Conservation (phyloP, 2,329 filamentous ascomycete genomes). For the Paracorniculantispora psalliotae region DNA sequence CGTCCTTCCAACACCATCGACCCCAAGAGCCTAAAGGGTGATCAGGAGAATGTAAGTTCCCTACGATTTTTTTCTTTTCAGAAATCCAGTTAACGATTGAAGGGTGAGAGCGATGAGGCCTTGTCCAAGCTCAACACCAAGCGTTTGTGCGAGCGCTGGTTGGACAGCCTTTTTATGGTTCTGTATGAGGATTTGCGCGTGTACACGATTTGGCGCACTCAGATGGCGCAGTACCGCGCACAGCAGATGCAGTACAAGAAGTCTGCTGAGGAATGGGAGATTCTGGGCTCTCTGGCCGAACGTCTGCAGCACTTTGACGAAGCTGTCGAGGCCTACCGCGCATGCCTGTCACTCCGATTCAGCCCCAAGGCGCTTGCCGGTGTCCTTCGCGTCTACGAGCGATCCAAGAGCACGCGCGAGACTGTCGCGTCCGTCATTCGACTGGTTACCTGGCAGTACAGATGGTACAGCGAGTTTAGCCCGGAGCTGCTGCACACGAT, state of each 20-base stretch:
- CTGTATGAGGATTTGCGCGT: constrained; percentile 96
- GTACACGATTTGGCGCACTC: constrained; percentile 98
- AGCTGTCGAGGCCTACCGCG: constrained; percentile 86
- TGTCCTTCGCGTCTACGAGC: constrained; percentile 74
- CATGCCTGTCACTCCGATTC: constrained; percentile 82
- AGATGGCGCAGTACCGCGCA: constrained; percentile 91
- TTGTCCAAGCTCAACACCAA: constrained; percentile 96
- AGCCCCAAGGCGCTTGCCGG: constrained; percentile 88
- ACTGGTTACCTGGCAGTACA: constrained; percentile 94
- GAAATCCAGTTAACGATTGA: constrained; percentile 19
- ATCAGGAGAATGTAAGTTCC: constrained; percentile 61
- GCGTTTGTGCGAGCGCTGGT: constrained; percentile 92
- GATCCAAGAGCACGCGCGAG: constrained; percentile 71
- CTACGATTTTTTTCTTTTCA: no score
- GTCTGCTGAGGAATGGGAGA: constrained; percentile 96
- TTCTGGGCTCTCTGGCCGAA: constrained; percentile 86
- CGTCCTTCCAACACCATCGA: constrained; percentile 76
- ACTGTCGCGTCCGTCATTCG: constrained; percentile 82
- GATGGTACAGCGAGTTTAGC: constrained; percentile 99
- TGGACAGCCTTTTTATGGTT: constrained; percentile 99
- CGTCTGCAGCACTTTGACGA: constrained; percentile 89
- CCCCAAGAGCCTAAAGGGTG: constrained; percentile 70
- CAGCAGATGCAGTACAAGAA: constrained; percentile 96
- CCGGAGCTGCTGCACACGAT: constrained; percentile 84
- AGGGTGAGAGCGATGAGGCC: constrained; percentile 63